Evolutionary conservation across 345 rosid genomes (phyloP), one percentile per base, ranked within the genome.

Genomic region (Brassica juncea): DNA sequence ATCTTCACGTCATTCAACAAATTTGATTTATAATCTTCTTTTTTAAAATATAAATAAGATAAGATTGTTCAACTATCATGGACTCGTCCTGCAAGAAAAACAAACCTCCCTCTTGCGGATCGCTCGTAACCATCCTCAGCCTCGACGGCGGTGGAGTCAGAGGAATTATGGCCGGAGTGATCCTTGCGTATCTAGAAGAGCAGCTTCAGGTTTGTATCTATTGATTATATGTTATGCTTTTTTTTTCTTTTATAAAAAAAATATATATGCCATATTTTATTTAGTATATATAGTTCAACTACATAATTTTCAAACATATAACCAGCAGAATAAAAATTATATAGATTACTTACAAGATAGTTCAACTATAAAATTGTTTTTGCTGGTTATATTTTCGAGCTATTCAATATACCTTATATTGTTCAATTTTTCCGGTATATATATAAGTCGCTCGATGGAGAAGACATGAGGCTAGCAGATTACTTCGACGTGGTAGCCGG

Each of bases 131-230:
- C 6, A 54, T 90, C 57, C 89, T 92, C 10, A 89, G 97, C 57
- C 73, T 92, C 30, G 97, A 92, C 47, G 97, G 95, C 12, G 97
- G 97, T 25, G 95, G 92, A 32, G 71, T 92, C 37, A 70, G 89
- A 78, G 95, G 94, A 72, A 84, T 88, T 77, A 88, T 92, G 62
- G 83, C 89, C 3, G 92, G 88, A 30, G 92, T 88, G 6, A 76
- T 90, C 71, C 91, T 92, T 32, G 83, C 77, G 34, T 80, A 64
- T 71, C 92, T 92, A 15, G 94, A 92, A 74, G 84, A 90, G 57
- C 83, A 92, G 66, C 92, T 92, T 81, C 95, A 92, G 97, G 97
- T 91, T 59, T 58, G 62, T 58, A 21, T 32, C 1, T 37, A 67
- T 32, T 6, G 57, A 49, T 49, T 42, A 25, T 21, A 32, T 59